Evolutionary conservation across 2,329 filamentous ascomycete genomes (phyloP).

Genomic region (Dactylellina drechsleri): DNA sequence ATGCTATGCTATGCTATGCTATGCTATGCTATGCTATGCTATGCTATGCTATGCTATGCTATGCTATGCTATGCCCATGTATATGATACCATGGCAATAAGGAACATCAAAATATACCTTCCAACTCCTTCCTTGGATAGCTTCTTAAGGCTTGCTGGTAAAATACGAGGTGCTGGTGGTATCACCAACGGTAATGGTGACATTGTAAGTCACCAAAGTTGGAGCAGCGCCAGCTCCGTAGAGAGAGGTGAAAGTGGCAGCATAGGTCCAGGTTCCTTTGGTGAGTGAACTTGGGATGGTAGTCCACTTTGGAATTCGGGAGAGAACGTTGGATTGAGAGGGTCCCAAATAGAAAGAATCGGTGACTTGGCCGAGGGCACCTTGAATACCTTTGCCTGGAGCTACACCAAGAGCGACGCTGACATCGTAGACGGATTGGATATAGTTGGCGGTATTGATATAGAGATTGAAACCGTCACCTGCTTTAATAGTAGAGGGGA

Average conservation of each 20-base stretch:
- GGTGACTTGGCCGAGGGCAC: constrained; percentile 50
- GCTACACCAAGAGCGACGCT: constrained; percentile 54
- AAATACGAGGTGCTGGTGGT: constrained; percentile 38
- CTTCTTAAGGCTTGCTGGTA: constrained; percentile 38
- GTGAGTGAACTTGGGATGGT: constrained; percentile 14
- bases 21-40: constrained; percentile 19
- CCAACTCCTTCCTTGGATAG: neutral
- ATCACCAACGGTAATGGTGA: constrained; percentile 40
- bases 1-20: constrained; percentile 20
- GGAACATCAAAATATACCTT: constrained; percentile 2
- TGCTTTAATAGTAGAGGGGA: constrained; percentile 55
- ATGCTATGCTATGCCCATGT: constrained; percentile 16
- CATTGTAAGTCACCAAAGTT: constrained; percentile 41
- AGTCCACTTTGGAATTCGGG: constrained; percentile 36
- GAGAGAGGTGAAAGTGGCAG: constrained; percentile 33
- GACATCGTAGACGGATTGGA: constrained; percentile 56
- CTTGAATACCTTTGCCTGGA: constrained; percentile 44
- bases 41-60: constrained; percentile 6
- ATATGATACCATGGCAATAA: neutral
- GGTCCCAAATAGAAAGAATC: constrained; percentile 56
- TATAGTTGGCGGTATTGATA: constrained; percentile 56
- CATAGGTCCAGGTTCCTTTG: constrained; percentile 36
- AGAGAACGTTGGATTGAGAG: constrained; percentile 39
- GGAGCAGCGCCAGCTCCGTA: constrained; percentile 31
- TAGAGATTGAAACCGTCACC: constrained; percentile 56